Evolutionary conservation across 2,329 filamentous ascomycete genomes (phyloP), one percentile per base, ranked within the genome.

Genomic region (Cercospora zeina): DNA sequence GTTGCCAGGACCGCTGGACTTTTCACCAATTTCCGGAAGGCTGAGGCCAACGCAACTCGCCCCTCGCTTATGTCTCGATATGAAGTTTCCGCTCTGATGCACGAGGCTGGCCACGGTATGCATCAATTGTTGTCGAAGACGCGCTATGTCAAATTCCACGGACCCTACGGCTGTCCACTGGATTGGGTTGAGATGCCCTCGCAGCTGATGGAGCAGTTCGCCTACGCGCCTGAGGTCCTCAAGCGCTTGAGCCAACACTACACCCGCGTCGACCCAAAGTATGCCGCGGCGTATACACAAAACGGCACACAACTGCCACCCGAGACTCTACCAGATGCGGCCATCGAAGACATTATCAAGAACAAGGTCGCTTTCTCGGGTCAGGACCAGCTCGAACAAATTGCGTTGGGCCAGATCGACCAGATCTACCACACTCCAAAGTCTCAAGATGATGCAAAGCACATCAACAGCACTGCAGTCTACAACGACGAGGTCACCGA

Each of bases 71-170:
- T 66, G 13, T 33, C 34, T 2, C 45, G 45, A 11, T 14, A 21
- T 21, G 53, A 64, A 11, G 50, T 62, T 0, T 27, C 49, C 19
- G 55, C 11, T 2, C 27, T 66, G 9, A n/a, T 66, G 8, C 64
- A 66, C 34, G 62, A 64, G 33, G 39, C 58, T 30, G 64, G 64
- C n/a, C 61, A 66, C 11, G 51, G 54, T n/a, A 66, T 66, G 58
- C 64, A 66, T 31, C 59, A 62, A 1, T 8, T 66, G 2, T 34
- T 47, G 1, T 64, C 58, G 1, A 53, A 47, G 21, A 53, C 53
- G 4, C 39, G 27, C 14, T 66, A 56, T 21, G 13, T 16, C 3
- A 27, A 39, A 1, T 59, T 59, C 10, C 59, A 61, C 19, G 64
- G 62, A 14, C 19, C 36, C 11, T 2, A 5, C 9, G 62, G 56